phyloP scores from a whole-genome alignment of 495 filamentous ascomycete genomes.

The Chaetomidium leptoderma region DNA sequence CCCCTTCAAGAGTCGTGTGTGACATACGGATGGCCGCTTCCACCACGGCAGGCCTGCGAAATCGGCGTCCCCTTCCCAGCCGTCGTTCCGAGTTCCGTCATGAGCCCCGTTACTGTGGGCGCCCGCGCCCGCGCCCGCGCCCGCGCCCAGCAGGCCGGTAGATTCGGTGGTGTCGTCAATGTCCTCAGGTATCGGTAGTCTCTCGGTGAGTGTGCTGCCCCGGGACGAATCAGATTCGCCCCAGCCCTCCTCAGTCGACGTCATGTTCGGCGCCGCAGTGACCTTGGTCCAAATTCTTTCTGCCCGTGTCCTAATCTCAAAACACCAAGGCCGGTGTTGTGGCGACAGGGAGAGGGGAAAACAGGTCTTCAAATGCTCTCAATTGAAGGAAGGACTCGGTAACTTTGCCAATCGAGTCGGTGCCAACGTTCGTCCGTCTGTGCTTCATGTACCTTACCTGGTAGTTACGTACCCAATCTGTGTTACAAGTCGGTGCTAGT shows the following conservation, averaged over 20 bases:
- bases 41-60: constrained; percentile 65
- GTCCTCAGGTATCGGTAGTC: background rate
- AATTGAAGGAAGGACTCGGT: no score
- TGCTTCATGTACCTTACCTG: no score
- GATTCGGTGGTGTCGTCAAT: constrained; percentile 36
- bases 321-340: no score
- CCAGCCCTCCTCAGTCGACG: background rate
- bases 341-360: no score
- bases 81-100: constrained; percentile 18
- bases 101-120: constrained; percentile 3
- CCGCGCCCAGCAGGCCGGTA: constrained; percentile 37
- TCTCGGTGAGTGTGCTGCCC: background rate
- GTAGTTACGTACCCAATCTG: no score
- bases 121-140: background rate
- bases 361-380: no score
- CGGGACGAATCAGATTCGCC: background rate
- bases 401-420: no score
- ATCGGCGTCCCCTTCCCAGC: constrained; percentile 49
- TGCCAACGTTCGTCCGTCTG: no score
- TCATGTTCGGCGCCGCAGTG: background rate
- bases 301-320: no score
- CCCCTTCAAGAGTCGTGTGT: background rate
- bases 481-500: background rate
- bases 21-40: constrained; percentile 64
- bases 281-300: background rate